Conservation (phyloP, 176 grass and related monocot genomes). For the Eleusine indica region DNA sequence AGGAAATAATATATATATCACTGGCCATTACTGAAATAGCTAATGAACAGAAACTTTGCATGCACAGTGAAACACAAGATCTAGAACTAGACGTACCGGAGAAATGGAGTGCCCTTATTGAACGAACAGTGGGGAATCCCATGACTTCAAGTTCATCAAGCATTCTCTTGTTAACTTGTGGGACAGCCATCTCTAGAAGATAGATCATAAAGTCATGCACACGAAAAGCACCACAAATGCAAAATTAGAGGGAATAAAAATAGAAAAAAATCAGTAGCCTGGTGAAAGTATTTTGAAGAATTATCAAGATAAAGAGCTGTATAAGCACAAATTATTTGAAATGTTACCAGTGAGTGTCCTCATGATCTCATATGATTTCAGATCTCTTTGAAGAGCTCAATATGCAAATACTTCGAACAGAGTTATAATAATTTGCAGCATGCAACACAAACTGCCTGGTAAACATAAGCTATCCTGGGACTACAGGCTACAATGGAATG, state of each 20-base stretch:
- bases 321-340: constrained; percentile 7
- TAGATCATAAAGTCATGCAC: neutral
- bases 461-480: constrained; percentile 2
- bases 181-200: constrained; percentile 62
- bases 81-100: constrained; percentile 60
- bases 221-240: neutral
- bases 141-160: constrained; percentile 78
- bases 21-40: constrained; percentile 10
- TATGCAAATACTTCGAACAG: constrained; percentile 11
- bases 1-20: constrained; percentile 8
- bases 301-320: neutral
- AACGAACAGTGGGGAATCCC: constrained; percentile 74
- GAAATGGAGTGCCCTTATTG: constrained; percentile 82
- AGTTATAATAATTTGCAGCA: constrained; percentile 3
- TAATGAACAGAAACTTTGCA: neutral
- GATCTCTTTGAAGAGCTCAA: neutral
- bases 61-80: constrained; percentile 5
- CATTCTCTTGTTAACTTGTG: constrained; percentile 75
- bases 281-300: neutral
- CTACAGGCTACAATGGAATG: neutral
- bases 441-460: neutral
- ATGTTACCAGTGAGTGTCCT: constrained; percentile 10
- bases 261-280: constrained; percentile 6
- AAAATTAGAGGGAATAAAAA: neutral
- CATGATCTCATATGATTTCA: constrained; percentile 7